Percentiles rank a stretch among this genome's conserved stretches.
Conservation (phyloP, 176 grass and related monocot genomes). For the Oryza glumipatula region DNA sequence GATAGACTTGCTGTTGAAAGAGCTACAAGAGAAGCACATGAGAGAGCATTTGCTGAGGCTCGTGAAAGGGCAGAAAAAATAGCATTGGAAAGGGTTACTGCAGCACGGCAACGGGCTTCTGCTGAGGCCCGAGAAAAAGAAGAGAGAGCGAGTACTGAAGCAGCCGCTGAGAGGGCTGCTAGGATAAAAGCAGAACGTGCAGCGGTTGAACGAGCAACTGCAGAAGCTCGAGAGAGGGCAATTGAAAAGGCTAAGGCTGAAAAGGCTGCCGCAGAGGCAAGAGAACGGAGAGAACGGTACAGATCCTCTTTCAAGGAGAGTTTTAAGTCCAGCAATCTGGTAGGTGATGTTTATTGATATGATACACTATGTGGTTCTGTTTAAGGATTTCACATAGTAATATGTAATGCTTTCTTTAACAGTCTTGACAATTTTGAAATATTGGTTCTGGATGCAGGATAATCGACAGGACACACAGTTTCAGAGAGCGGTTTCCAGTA, state of each 20-base stretch:
- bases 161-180: constrained; percentile 52
- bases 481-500: constrained; percentile 65
- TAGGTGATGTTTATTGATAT: constrained; percentile 30
- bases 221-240: constrained; percentile 81
- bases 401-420: neutral
- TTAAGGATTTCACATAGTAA: constrained; percentile 19
- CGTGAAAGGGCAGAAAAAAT: constrained; percentile 84
- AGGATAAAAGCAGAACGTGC: constrained; percentile 81
- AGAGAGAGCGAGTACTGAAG: constrained; percentile 59
- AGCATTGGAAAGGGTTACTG: constrained; percentile 64
- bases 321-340: constrained; percentile 50
- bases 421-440: constrained; percentile 10
- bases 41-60: constrained; percentile 67
- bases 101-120: constrained; percentile 72
- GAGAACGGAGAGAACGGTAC: constrained; percentile 65
- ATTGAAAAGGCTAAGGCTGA: constrained; percentile 87
- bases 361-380: constrained; percentile 8
- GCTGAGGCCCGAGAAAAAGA: constrained; percentile 72
- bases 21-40: constrained; percentile 74
- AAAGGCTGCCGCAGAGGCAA: constrained; percentile 67
- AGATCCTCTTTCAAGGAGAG: constrained; percentile 65
- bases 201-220: constrained; percentile 87
- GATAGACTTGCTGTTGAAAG: constrained; percentile 87
- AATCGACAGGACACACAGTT: constrained; percentile 56
- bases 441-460: constrained; percentile 50